Percentiles rank a stretch among this genome's conserved stretches.
Evolutionary conservation across 768 basidiomycete species (phyloP).

Genomic region (Lepiota subincarnata): DNA sequence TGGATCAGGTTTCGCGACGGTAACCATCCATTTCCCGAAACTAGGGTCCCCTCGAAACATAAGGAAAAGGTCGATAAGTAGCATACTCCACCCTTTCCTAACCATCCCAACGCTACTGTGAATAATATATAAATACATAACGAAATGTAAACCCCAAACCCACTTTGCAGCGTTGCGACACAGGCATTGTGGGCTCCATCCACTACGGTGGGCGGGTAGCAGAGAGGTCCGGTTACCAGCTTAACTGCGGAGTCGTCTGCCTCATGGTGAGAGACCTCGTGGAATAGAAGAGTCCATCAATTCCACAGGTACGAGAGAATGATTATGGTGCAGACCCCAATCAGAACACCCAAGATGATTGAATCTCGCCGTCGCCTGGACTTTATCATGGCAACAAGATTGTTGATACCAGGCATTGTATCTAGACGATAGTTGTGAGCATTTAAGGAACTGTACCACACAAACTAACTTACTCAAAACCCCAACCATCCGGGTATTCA

Average conservation of each 20-base stretch:
- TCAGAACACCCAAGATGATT: slow-evolving; percentile 82
- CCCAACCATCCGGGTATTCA: slow-evolving; percentile 80
- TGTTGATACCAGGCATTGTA: slow-evolving; percentile 93
- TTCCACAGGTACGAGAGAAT: slow-evolving; percentile 47
- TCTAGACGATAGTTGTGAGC: slow-evolving; percentile 36
- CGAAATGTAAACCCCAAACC: not conserved
- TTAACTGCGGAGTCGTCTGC: too few relatives aligned
- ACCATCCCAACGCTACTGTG: not conserved
- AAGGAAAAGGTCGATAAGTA: slow-evolving; percentile 10
- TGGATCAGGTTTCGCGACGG: slow-evolving; percentile 61
- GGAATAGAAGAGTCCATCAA: slow-evolving; percentile 16
- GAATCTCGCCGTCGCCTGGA: slow-evolving; percentile 86
- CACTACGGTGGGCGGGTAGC: not conserved
- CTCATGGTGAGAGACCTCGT: not conserved
- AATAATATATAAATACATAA: not conserved
- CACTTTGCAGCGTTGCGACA: not conserved
- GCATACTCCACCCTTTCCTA: not conserved
- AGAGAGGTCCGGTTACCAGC: not conserved
- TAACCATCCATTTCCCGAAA: slow-evolving; percentile 29
- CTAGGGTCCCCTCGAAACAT: slow-evolving; percentile 17
- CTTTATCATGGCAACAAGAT: slow-evolving; percentile 88
- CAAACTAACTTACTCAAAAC: slow-evolving; percentile 63
- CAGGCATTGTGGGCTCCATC: not conserved
- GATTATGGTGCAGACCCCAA: slow-evolving; percentile 75
- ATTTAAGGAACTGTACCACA: not conserved